Percentiles rank a stretch among this genome's conserved stretches.
These are phyloP conservation scores for Penicillium herquei DNA, from an alignment of 495 filamentous ascomycete genomes.

Conservation along the genomic window DNA sequence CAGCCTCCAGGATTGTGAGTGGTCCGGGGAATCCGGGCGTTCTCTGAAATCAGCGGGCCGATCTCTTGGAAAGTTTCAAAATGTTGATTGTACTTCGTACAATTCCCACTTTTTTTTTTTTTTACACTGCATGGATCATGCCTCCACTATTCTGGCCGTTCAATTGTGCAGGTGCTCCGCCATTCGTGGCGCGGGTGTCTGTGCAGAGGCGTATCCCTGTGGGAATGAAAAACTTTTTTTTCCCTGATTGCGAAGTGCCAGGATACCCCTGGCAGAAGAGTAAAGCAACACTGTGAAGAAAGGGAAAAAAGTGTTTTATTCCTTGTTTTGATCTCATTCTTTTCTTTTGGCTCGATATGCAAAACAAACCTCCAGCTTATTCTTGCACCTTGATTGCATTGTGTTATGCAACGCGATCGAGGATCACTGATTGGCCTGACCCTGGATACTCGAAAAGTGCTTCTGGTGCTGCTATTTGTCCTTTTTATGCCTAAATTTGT, in stretches of 20 bases:
- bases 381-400: slow-evolving; percentile 7
- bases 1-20: slow-evolving; percentile 17
- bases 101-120: slow-evolving; percentile 1
- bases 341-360: background rate
- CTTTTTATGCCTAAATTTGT: slow-evolving; percentile 5
- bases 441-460: slow-evolving; percentile 14
- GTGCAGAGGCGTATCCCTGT: slow-evolving; percentile 15
- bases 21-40: slow-evolving; percentile 23
- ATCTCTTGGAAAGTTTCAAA: slow-evolving; percentile 11
- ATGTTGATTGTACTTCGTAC: slow-evolving; percentile 13
- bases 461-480: slow-evolving; percentile 12
- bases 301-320: background rate
- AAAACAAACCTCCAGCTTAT: background rate
- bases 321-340: background rate
- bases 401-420: slow-evolving; percentile 9
- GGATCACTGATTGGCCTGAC: slow-evolving; percentile 11
- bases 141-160: slow-evolving; percentile 6
- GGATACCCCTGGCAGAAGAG: slow-evolving; percentile 16
- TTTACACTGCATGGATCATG: slow-evolving; percentile 18
- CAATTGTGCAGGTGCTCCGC: slow-evolving; percentile 2
- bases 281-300: background rate
- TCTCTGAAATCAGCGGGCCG: slow-evolving; percentile 12
- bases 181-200: slow-evolving; percentile 20
- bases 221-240: slow-evolving; percentile 12
- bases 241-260: slow-evolving; percentile 3